Conservation (phyloP, 352 stramenopile genomes). For the Phytophthora tentaculata region DNA sequence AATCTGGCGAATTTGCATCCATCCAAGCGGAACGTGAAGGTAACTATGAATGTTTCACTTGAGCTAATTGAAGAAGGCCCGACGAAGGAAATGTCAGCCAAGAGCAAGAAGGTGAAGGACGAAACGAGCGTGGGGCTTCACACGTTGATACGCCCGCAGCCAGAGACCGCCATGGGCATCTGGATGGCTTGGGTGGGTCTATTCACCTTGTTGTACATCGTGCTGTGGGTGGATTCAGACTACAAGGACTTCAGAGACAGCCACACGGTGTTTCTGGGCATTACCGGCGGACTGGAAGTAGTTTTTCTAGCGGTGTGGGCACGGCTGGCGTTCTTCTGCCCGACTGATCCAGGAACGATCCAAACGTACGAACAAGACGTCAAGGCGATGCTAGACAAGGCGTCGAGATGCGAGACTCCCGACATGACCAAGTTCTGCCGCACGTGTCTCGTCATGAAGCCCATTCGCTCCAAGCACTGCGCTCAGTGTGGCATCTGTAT, state of each 20-base stretch:
- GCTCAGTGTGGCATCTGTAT: slow-evolving; percentile 79
- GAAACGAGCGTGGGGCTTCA: slow-evolving; percentile 29
- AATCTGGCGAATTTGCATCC: slow-evolving; percentile 41
- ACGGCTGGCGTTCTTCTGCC: slow-evolving; percentile 58
- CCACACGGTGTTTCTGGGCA: slow-evolving; percentile 46
- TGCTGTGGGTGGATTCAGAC: slow-evolving; percentile 55
- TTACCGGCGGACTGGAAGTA: slow-evolving; percentile 47
- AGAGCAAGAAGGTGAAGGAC: slow-evolving; percentile 37
- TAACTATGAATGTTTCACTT: slow-evolving; percentile 44
- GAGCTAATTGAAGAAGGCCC: slow-evolving; percentile 26
- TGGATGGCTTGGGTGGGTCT: slow-evolving; percentile 76
- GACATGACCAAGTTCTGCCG: slow-evolving; percentile 64
- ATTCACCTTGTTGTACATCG: slow-evolving; percentile 76
- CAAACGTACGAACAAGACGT: slow-evolving; percentile 62
- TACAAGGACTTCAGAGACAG: slow-evolving; percentile 49
- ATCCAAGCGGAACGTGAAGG: slow-evolving; percentile 52
- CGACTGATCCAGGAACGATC: slow-evolving; percentile 64
- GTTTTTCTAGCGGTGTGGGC: slow-evolving; percentile 61
- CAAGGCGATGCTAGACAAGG: slow-evolving; percentile 54
- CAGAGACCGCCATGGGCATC: slow-evolving; percentile 78
- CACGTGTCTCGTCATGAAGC: slow-evolving; percentile 75
- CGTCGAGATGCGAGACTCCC: slow-evolving; percentile 44
- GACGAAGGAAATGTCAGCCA: slow-evolving; percentile 10
- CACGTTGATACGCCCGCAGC: slow-evolving; percentile 51
- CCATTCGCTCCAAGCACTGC: slow-evolving; percentile 85